Evolutionary conservation across 2,329 filamentous ascomycete species (phyloP).

Genomic region (Bretziella fagacearum): DNA sequence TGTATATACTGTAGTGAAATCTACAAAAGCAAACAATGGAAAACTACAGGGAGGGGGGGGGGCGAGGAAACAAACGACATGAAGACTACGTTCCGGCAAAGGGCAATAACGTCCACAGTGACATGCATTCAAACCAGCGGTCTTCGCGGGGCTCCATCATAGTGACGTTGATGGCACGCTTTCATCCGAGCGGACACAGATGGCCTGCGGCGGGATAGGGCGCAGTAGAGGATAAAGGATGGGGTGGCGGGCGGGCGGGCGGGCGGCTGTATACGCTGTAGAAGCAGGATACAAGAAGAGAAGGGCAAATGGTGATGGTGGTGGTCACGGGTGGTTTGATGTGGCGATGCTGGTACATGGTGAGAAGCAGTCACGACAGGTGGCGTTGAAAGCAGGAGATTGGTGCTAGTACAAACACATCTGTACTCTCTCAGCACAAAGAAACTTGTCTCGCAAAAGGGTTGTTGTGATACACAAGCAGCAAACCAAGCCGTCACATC

Average conservation of each 20-base stretch:
- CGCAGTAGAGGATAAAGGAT: background rate
- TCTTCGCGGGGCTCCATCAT: background rate
- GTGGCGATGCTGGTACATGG: too few species aligned
- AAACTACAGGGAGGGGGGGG: too few species aligned
- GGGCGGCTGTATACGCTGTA: background rate
- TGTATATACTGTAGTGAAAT: background rate
- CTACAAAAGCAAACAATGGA: background rate
- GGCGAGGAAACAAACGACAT: background rate
- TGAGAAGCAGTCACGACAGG: too few species aligned
- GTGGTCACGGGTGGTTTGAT: too few species aligned
- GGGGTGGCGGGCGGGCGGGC: background rate
- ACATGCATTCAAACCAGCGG: background rate
- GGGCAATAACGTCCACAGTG: background rate
- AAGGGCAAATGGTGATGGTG: too few species aligned
- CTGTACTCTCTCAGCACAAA: too few species aligned
- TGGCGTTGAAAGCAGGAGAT: too few species aligned
- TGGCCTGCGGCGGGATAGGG: background rate
- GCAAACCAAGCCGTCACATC: background rate
- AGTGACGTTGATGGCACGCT: background rate
- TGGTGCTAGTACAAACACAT: too few species aligned
- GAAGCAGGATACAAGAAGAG: background rate
- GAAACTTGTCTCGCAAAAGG: too few species aligned
- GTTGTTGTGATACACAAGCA: background rate
- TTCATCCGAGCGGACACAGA: background rate
- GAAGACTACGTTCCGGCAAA: background rate